Base-by-base conservation (phyloP, 1,284 basidiomycete genomes). In the Cerrena zonata region DNA sequence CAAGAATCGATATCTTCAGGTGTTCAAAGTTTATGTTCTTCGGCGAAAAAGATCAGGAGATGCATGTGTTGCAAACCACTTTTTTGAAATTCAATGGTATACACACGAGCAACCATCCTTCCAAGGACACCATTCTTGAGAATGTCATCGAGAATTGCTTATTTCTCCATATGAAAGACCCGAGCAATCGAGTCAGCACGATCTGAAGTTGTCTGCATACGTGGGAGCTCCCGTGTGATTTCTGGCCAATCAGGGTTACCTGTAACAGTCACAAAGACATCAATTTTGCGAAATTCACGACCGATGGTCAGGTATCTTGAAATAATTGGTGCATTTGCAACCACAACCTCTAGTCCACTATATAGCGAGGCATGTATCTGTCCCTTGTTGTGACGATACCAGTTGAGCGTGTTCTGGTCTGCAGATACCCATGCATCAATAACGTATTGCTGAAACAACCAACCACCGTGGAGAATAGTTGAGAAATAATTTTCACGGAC, bases 251-350 rank as follows among this genome's bases (percentile, higher is more conserved):
- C 57, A 0, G 67, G 58, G 53, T 73, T 74, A 56, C 68, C 69
- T 0, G 66, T 70, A 60, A 70, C 62, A 0, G 69, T 73, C 45
- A 71, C 53, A 53, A 73, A 74, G 43, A 70, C 65, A 3, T 62
- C 66, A 1, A 69, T 68, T 12, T 46, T 51, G 1, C 67, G 68
- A 30, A 46, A 56, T 0, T 51, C 46, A 2, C 57, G 51, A 0
- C 68, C 70, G 50, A 73, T 58, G 1, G 65, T 62, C 2, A 73
- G 0, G 66, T 61, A 55, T 79, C 74, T 46, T 77, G 74, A 47
- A 65, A 72, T 0, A 59, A 53, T 49, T 76, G 69, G 1, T 64
- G 51, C 73, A 78, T 75, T 27, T 72, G 40, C 40, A 13, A 41
- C 40, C 3, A 69, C 69, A 65, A 76, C 73, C 34, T 62, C 47